Base-by-base conservation (phyloP, 2,329 filamentous ascomycete species). In the Aspergillus vadensis region DNA sequence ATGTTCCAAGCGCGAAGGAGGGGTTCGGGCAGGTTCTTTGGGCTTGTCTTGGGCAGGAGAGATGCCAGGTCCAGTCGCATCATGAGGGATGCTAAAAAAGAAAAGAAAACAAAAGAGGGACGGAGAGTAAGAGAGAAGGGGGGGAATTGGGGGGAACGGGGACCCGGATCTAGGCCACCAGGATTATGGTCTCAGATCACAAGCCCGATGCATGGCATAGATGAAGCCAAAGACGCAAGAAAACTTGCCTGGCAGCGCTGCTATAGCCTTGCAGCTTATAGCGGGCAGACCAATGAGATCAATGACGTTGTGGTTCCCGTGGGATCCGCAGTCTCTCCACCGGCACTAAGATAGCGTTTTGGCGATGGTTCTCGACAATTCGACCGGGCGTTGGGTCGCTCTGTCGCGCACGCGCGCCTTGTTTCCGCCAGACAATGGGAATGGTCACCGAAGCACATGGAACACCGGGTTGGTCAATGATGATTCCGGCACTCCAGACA, bases 241-340 rank as follows among this genome's bases (percentile, higher is more conserved):
- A 54, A 55, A 55, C 53, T 55, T 55, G 53, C 53, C 53, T 55
- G 53, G 25, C 25, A 44, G 47, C 4, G 25, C 27, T 50, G 47
- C 47, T 50, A 50, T 50, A 50, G 47, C 25, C 47, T 30, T 30
- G 23, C 47, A 50, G 47, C 25, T 32, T 30, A 50, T 32, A 32
- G 17, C 25, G n/a, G 25, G 30, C 19, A 55, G 17, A 9, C 53
- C 53, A 55, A 55, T 55, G 27, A 36, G 39, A 59, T 14, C 58
- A 39, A 59, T 59, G 52, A 59, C 59, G 56, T 55, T 36, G 44
- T 59, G 44, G 59, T 55, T 55, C 57, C 52, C 58, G 52, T 55
- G 25, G 58, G 58, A 63, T 59, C 61, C 61, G 59, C 61, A 48
- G 50, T 25, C 47, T 50, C 43, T 61, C 55, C 59, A 61, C 55